Conservation (phyloP, 805 yeast species). For the Candida tammaniensis region DNA sequence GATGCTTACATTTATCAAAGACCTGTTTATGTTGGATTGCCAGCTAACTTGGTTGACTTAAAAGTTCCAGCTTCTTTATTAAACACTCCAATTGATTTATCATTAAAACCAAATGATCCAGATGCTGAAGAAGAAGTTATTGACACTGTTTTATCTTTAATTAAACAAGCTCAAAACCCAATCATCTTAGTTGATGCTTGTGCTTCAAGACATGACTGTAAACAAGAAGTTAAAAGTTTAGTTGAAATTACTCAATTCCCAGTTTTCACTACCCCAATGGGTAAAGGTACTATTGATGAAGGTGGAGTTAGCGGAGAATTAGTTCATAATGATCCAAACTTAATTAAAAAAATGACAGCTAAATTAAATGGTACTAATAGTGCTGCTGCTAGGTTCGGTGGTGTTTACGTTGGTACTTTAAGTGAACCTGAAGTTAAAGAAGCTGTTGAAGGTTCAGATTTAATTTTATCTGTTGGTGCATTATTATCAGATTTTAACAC, state of each 20-base stretch:
- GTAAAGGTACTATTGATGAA: constrained; percentile 37
- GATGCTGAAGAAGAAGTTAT: constrained; percentile 38
- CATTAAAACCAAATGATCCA: constrained; percentile 29
- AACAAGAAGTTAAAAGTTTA: constrained; percentile 29
- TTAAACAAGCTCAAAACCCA: constrained; percentile 29
- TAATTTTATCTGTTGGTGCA: constrained; percentile 36
- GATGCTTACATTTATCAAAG: constrained; percentile 36
- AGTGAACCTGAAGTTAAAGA: constrained; percentile 36
- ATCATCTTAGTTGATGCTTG: constrained; percentile 40
- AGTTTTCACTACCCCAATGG: constrained; percentile 40
- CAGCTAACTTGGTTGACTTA: constrained; percentile 38
- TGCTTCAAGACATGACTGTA: constrained; percentile 37
- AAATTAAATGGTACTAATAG: constrained; percentile 18
- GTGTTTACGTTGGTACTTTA: constrained; percentile 39
- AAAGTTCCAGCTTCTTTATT: constrained; percentile 33
- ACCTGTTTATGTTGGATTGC: constrained; percentile 40
- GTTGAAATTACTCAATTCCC: constrained; percentile 40
- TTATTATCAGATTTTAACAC: constrained; percentile 41
- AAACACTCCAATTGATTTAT: constrained; percentile 34
- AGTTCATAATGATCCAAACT: constrained; percentile 23
- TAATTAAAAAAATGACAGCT: constrained; percentile 20
- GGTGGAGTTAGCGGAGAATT: constrained; percentile 30
- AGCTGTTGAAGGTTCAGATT: constrained; percentile 36
- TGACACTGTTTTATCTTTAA: constrained; percentile 24
- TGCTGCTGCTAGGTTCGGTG: constrained; percentile 32